A percentile compares a stretch with the other conserved stretches of the same genome.
Evolutionary conservation across 768 basidiomycete species (phyloP).

Genomic region (Leccinellum albellum): DNA sequence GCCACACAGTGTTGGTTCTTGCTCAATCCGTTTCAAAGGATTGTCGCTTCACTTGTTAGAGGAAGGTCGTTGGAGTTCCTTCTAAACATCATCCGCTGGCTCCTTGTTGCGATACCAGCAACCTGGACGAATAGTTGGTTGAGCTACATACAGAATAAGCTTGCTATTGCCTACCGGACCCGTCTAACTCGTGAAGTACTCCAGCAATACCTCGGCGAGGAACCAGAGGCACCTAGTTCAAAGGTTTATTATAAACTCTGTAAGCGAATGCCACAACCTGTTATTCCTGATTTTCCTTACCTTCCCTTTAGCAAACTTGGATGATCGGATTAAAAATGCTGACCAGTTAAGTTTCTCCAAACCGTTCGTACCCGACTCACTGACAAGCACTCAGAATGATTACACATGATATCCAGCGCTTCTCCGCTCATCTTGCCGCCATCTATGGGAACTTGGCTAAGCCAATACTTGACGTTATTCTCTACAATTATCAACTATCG

Average conservation of each 20-base stretch:
- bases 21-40: constrained; percentile 44
- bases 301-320: constrained; percentile 70
- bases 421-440: constrained; percentile 84
- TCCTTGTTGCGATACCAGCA: constrained; percentile 87
- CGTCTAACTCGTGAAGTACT: constrained; percentile 82
- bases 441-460: constrained; percentile 95
- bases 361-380: not conserved
- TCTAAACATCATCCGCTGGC: constrained; percentile 83
- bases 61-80: constrained; percentile 77
- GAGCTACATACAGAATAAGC: constrained; percentile 89
- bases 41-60: constrained; percentile 92
- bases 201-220: constrained; percentile 77
- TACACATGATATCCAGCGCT: constrained; percentile 92
- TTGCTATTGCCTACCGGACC: constrained; percentile 84
- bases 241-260: constrained; percentile 94
- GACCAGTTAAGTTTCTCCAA: constrained; percentile 63
- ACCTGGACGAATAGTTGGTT: constrained; percentile 94
- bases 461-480: constrained; percentile 84
- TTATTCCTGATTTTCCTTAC: constrained; percentile 4
- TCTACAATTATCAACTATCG: constrained; percentile 95
- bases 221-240: constrained; percentile 57
- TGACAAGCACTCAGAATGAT: constrained; percentile 63
- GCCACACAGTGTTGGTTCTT: not conserved
- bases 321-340: constrained; percentile 93
- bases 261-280: constrained; percentile 32